phyloP scores from a whole-genome alignment of 2,329 filamentous ascomycete genomes.

The Trichoderma sp. region DNA sequence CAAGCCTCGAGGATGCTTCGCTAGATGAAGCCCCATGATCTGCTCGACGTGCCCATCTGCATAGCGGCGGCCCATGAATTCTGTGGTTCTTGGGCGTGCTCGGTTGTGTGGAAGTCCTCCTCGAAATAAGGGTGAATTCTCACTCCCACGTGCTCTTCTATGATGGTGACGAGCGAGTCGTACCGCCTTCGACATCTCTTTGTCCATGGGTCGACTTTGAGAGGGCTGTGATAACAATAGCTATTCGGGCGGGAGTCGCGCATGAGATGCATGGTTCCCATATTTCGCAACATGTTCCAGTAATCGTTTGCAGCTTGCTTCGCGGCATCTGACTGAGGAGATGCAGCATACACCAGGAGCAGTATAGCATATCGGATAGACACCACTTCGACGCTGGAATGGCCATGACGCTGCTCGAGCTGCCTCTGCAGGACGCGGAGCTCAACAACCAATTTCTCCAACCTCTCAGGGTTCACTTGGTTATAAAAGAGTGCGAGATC shows the following conservation, averaged over 20 bases:
- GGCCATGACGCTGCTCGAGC: constrained; percentile 36
- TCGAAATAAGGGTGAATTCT: constrained; percentile 42
- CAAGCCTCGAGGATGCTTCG: not conserved
- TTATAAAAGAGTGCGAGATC: constrained; percentile 42
- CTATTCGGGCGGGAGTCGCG: constrained; percentile 38
- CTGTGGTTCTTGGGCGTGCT: constrained; percentile 38
- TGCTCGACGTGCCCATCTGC: constrained; percentile 27
- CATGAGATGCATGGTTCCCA: constrained; percentile 36
- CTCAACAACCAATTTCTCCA: constrained; percentile 38
- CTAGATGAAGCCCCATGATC: constrained; percentile 35
- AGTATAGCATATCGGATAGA: constrained; percentile 41
- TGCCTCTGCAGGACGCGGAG: constrained; percentile 36
- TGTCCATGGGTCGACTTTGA: constrained; percentile 45
- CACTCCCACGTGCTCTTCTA: constrained; percentile 39
- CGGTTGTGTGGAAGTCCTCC: constrained; percentile 42
- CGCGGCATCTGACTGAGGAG: constrained; percentile 35
- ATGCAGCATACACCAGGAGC: constrained; percentile 38
- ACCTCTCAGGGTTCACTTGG: constrained; percentile 35
- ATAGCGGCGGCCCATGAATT: constrained; percentile 40
- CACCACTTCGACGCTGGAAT: constrained; percentile 36
- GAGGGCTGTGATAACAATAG: constrained; percentile 43
- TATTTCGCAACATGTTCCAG: constrained; percentile 36
- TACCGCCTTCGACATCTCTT: constrained; percentile 44
- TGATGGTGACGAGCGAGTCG: constrained; percentile 36
- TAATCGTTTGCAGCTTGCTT: constrained; percentile 38